phyloP scores from a whole-genome alignment of 2,329 filamentous ascomycete species.

The Venturia aucupariae region DNA sequence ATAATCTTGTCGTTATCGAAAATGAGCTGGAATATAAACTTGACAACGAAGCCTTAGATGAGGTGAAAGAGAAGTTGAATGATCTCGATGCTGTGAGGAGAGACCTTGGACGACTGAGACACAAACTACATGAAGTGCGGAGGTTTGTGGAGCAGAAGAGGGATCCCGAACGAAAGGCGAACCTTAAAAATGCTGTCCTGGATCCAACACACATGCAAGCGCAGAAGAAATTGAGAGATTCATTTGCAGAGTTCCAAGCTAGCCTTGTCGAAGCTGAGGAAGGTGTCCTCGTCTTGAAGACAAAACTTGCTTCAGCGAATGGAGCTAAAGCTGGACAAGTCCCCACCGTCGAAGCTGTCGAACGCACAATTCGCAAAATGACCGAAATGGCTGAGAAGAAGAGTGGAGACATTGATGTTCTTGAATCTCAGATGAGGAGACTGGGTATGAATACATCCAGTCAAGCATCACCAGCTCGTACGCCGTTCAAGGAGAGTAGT shows the following conservation, averaged over 20 bases:
- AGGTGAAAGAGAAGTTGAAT: constrained; percentile 55
- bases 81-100: constrained; percentile 55
- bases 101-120: constrained; percentile 3
- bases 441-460: constrained; percentile 32
- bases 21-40: constrained; percentile 55
- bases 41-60: constrained; percentile 56
- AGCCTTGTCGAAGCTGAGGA: constrained; percentile 73
- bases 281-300: constrained; percentile 66
- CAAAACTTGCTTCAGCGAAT: constrained; percentile 54
- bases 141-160: constrained; percentile 62
- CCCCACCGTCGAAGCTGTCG: constrained; percentile 85
- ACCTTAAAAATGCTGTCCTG: constrained; percentile 62
- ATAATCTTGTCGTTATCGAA: constrained; percentile 50
- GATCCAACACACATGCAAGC: constrained; percentile 74
- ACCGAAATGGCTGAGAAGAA: constrained; percentile 86
- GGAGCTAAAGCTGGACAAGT: constrained; percentile 32
- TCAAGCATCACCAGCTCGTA: neutral
- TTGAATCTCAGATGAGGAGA: constrained; percentile 78
- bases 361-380: constrained; percentile 87
- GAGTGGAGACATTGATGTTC: constrained; percentile 79
- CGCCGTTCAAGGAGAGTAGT: neutral
- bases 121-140: constrained; percentile 66
- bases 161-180: constrained; percentile 58
- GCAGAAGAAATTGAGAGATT: constrained; percentile 70
- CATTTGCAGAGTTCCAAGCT: constrained; percentile 65